Evolutionary conservation across 2,329 filamentous ascomycete genomes (phyloP), one percentile per base, ranked within the genome.

Genomic region (Ascocoryne sarcoides): DNA sequence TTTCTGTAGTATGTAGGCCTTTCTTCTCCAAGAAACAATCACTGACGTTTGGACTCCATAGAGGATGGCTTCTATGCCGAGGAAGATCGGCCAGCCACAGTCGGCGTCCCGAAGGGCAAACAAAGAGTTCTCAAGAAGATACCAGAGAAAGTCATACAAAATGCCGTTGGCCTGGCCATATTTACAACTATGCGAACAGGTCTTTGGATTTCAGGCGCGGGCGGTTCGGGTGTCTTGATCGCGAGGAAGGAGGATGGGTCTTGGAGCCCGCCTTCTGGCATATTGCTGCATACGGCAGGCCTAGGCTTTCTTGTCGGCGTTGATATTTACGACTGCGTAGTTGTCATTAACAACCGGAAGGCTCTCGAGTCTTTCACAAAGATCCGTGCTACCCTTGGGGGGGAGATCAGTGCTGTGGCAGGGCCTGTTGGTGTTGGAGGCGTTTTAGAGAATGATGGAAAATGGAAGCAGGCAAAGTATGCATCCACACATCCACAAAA

Each of bases 161-260:
- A 92, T 64, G 88, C 89, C 19, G 87, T 90, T 51, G 90, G 87
- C 9, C 73, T 96, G 43, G 89, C 87, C 40, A 85, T 96, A 51
- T 95, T 95, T 66, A 95, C 89, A 1, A 94, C 87, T 20, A 94
- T 95, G 87, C 81, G 90, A 44, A 90, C 86, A 10, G 90, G 90
- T 10, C 67, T 95, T 21, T 95, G 89, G 84, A 73, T 94, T 52
- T 90, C 85, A 33, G 90, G 90, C 33, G 89, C 88, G 12, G 89
- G 89, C 19, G 90, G 90, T 29, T 90, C 86, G 42, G 90, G 90
- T 37, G 75, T 96, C 29, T 70, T 96, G 29, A 78, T 95, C 44
- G 89, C 82, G 14, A 77, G 86, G 51, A 84, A 85, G 55, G 81
- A 83, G 17, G 88, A 94, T 51, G 88, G 89, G 5, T 81, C 80